phyloP scores from a whole-genome alignment of 495 filamentous ascomycete genomes.

The Ramalina intermedia region DNA sequence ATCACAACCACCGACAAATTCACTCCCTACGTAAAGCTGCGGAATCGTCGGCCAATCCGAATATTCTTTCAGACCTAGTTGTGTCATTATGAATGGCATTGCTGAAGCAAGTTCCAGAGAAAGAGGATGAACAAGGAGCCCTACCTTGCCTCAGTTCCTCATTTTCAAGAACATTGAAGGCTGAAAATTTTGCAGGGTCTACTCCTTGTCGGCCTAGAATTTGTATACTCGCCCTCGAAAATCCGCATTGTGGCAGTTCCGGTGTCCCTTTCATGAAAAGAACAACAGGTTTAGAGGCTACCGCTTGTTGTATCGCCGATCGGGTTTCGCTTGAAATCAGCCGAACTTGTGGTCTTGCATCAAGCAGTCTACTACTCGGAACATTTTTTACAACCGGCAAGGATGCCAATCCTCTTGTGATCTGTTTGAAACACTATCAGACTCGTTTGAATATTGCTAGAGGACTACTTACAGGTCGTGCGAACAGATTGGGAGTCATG shows the following conservation, averaged over 20 bases:
- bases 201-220: conserved; percentile 90
- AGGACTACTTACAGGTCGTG: not conserved
- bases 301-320: conserved; percentile 74
- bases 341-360: conserved; percentile 37
- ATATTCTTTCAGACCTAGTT: conserved; percentile 88
- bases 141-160: conserved; percentile 70
- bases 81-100: not conserved
- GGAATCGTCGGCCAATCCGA: conserved; percentile 98
- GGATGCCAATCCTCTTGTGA: not conserved
- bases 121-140: conserved; percentile 10
- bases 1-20: conserved; percentile 94
- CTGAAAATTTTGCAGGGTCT: conserved; percentile 89
- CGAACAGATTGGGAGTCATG: not conserved
- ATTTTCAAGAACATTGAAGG: conserved; percentile 93
- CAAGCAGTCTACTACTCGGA: no score
- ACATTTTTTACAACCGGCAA: conserved; percentile 18
- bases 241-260: conserved; percentile 94
- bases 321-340: conserved; percentile 63
- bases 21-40: conserved; percentile 85
- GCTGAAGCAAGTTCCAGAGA: not conserved
- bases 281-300: conserved; percentile 74
- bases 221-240: conserved; percentile 89
- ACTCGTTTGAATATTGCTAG: not conserved
- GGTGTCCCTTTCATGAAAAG: conserved; percentile 99
- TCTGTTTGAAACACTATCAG: no score